phyloP scores from a whole-genome alignment of 202 grass and related monocot species.

The Miscanthus sacchariflorus region DNA sequence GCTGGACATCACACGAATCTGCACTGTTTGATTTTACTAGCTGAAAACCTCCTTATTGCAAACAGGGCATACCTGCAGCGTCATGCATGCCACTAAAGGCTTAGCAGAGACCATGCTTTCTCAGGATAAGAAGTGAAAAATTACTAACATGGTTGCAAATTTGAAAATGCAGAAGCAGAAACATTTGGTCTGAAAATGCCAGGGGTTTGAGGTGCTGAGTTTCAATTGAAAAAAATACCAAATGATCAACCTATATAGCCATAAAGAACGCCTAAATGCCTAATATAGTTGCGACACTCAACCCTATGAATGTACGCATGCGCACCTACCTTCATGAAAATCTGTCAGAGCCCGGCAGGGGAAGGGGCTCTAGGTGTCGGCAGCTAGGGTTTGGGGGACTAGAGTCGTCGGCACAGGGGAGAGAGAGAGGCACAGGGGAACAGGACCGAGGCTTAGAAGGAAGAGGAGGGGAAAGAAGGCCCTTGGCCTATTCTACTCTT shows the following conservation, averaged over 20 bases:
- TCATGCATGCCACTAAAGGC: constrained; percentile 27
- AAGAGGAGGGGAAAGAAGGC: no score
- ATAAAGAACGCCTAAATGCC: neutral
- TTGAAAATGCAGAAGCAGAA: no score
- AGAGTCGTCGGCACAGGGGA: no score
- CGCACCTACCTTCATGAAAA: neutral
- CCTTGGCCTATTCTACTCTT: no score
- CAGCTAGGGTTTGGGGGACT: no score
- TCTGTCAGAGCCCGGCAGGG: neutral
- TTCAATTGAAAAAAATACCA: no score
- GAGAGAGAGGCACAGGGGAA: no score
- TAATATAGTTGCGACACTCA: neutral
- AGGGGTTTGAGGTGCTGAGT: no score
- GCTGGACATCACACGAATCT: constrained; percentile 18
- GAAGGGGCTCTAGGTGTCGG: no score
- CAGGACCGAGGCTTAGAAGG: no score
- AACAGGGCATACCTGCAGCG: constrained; percentile 76
- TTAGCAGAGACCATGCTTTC: constrained; percentile 1
- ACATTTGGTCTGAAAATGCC: no score
- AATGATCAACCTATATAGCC: no score
- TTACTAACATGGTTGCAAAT: neutral
- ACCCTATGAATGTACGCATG: neutral
- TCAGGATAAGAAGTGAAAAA: neutral
- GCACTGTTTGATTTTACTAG: constrained; percentile 42
- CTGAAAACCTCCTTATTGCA: constrained; percentile 82